A percentile compares a stretch with the other conserved stretches of the same genome.
These are phyloP conservation scores for Paecilomyces dactylethromorphus DNA, from an alignment of 2,329 filamentous ascomycete species.

Conservation along the genomic window DNA sequence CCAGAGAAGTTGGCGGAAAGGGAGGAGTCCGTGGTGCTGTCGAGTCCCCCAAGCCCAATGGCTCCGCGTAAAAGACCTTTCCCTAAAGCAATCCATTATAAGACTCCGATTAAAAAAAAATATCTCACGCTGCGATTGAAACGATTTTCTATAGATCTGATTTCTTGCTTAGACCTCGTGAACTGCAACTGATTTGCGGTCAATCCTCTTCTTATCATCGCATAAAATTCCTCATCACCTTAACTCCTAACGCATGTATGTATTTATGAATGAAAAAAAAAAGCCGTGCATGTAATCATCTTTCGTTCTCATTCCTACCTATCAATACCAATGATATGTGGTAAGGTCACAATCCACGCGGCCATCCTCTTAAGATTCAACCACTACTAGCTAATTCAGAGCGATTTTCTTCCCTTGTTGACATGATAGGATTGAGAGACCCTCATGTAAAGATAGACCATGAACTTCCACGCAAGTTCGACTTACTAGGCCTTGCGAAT, in stretches of 20 bases:
- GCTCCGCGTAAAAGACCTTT: conserved; percentile 15
- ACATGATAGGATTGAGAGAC: too few species aligned
- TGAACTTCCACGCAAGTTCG: too few species aligned
- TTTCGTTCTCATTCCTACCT: conserved; percentile 7
- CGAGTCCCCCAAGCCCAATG: conserved; percentile 35
- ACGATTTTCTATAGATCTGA: neutral
- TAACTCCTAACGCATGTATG: neutral
- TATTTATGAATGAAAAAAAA: neutral
- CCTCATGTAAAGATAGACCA: too few species aligned
- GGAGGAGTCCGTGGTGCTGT: conserved; percentile 66
- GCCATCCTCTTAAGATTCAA: too few species aligned
- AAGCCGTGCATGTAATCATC: neutral
- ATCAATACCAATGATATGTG: neutral
- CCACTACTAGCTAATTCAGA: too few species aligned
- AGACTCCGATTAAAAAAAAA: neutral
- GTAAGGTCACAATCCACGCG: neutral
- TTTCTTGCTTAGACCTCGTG: neutral
- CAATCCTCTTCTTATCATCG: neutral
- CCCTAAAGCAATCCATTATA: neutral
- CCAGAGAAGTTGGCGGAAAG: conserved; percentile 80
- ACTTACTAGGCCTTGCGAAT: too few species aligned
- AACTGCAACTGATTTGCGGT: conserved; percentile 7
- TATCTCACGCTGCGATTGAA: neutral
- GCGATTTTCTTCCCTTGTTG: too few species aligned
- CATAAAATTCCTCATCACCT: neutral